phyloP scores from a whole-genome alignment of 352 stramenopile genomes.

The Phytophthora aleatoria region DNA sequence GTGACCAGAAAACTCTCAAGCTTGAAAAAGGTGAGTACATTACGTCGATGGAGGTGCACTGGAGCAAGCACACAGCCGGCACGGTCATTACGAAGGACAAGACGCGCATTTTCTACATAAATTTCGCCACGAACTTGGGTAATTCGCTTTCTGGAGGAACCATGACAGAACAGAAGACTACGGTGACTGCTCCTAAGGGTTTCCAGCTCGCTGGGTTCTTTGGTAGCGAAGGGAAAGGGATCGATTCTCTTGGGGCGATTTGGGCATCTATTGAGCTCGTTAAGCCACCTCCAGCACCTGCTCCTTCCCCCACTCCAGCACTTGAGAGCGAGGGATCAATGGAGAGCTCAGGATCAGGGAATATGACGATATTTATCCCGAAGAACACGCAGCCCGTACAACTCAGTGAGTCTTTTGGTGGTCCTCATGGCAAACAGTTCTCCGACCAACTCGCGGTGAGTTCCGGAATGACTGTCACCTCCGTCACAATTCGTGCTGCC shows the following conservation, averaged over 20 bases:
- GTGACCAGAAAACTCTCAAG: slow-evolving; percentile 10
- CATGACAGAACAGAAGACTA: neutral
- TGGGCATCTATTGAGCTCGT: slow-evolving; percentile 16
- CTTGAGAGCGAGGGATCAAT: neutral
- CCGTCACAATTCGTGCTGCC: neutral
- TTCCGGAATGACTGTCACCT: neutral
- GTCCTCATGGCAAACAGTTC: slow-evolving; percentile 19
- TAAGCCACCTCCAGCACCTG: neutral
- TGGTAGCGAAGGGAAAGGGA: slow-evolving; percentile 5
- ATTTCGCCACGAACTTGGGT: neutral
- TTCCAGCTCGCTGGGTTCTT: slow-evolving; percentile 12
- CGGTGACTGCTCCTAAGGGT: slow-evolving; percentile 6
- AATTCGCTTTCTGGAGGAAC: neutral
- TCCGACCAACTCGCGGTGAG: slow-evolving; percentile 8
- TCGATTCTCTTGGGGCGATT: slow-evolving; percentile 7
- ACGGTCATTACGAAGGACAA: neutral
- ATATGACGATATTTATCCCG: slow-evolving; percentile 1
- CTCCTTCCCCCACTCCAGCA: neutral
- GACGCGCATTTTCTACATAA: slow-evolving; percentile 4
- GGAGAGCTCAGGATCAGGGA: slow-evolving; percentile 6
- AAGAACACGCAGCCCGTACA: slow-evolving; percentile 10
- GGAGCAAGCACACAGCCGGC: slow-evolving; percentile 1
- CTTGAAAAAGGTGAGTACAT: neutral
- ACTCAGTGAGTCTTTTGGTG: slow-evolving; percentile 14
- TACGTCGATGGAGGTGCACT: slow-evolving; percentile 5